These are phyloP conservation scores for Lolium rigidum DNA, from an alignment of 176 grass and related monocot species.

Conservation along the genomic window DNA sequence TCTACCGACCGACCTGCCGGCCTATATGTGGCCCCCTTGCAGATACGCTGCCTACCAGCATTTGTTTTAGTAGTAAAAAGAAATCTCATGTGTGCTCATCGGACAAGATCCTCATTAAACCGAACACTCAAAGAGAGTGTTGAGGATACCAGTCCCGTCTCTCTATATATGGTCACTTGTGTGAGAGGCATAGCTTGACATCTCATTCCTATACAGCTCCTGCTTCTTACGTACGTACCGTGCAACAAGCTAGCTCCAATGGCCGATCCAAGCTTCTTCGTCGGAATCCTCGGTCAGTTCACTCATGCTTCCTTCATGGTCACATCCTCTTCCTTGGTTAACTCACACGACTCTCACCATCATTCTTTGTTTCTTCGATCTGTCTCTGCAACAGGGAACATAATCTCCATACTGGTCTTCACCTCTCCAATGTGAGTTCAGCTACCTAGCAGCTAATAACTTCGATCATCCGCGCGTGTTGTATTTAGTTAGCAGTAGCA, in stretches of 20 bases:
- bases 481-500: no score
- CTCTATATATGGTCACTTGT: background rate
- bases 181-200: background rate
- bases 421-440: slow-evolving; percentile 73
- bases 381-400: slow-evolving; percentile 58
- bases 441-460: background rate
- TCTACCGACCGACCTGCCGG: slow-evolving; percentile 15
- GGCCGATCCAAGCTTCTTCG: slow-evolving; percentile 67
- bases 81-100: background rate
- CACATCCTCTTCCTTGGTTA: background rate
- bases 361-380: background rate
- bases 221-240: background rate
- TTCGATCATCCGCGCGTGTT: background rate
- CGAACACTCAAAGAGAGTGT: background rate
- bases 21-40: background rate
- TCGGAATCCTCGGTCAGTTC: slow-evolving; percentile 65
- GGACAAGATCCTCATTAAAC: background rate
- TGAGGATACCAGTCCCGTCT: background rate
- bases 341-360: background rate
- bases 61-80: background rate
- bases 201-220: slow-evolving; percentile 2
- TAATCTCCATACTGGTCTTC: slow-evolving; percentile 87
- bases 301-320: background rate
- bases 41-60: background rate
- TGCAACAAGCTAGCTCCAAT: no score